Base-by-base conservation (phyloP, 495 filamentous ascomycete genomes). In the Hypoxylon fragiforme region DNA sequence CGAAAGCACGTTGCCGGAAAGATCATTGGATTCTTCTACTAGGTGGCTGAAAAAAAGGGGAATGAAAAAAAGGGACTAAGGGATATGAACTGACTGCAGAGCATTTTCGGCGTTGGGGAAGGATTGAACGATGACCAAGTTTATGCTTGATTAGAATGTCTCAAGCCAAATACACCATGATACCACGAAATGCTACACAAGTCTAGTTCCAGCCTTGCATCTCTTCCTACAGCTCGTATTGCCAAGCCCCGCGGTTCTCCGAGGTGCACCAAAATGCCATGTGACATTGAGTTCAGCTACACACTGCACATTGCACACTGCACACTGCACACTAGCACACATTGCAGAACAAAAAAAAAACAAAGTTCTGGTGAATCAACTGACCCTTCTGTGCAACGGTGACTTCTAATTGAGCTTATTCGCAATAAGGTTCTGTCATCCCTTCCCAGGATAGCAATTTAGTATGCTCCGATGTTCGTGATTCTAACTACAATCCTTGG, bases 21-120 rank as follows among this genome's bases (percentile, higher is more conserved):
- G 84, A 89, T 96, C 76, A 83, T 95, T 62, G 91, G 91, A 56
- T 96, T 96, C 86, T 95, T 96, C 83, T 95, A 96, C 81, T 95
- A 91, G 77, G 51, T 53, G 11, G 7, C 15, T 15, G 58, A 44
- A 42, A 18, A 49, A 50, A 32, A 30, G 38, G 20, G 7, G 38
- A 53, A 21, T 54, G 60, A 51, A 48, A 26, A 57, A 62, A 39
- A 20, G 28, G 18, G 21, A 49, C 24, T 26, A 54, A 54, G 50
- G 54, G 40, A 49, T 48, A 60, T 53, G 57, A 48, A 56, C 54
- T 50, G 47, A 43, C 57, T 50, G 30, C 8, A 32, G 38, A 42
- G 65, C 65, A 68, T 68, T 65, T 63, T 57, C 49, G 52, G 65
- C 62, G 57, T 64, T 66, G 53, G 54, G n/a, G 50, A 60, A 42